These are phyloP conservation scores for Microdochium paspali DNA, from an alignment of 2,329 filamentous ascomycete genomes.

Conservation along the genomic window DNA sequence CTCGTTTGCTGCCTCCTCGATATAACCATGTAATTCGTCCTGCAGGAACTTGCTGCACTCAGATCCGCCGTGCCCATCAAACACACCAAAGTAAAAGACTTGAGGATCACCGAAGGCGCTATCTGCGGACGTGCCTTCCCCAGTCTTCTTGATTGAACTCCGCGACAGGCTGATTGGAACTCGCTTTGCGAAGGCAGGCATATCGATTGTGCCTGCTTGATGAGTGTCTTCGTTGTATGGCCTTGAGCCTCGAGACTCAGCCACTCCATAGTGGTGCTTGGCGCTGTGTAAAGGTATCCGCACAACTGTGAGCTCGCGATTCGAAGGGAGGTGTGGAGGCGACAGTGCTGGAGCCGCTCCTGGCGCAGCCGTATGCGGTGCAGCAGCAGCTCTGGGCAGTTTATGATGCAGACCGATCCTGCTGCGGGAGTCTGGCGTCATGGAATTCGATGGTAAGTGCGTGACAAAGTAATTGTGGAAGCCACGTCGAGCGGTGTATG, in stretches of 20 bases:
- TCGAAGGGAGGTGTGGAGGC: conserved; percentile 49
- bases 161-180: conserved; percentile 54
- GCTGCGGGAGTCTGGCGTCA: conserved; percentile 74
- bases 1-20: conserved; percentile 68
- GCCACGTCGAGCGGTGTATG: conserved; percentile 26
- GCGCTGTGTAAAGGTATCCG: conserved; percentile 88
- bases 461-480: conserved; percentile 99
- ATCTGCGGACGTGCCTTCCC: conserved; percentile 60
- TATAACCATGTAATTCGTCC: conserved; percentile 78
- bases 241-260: conserved; percentile 69
- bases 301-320: conserved; percentile 81
- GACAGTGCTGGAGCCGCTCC: conserved; percentile 47
- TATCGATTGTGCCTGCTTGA: conserved; percentile 86
- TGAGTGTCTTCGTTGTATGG: conserved; percentile 90
- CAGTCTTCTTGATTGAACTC: conserved; percentile 35
- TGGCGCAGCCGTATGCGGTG: conserved; percentile 55
- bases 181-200: conserved; percentile 85
- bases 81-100: conserved; percentile 94
- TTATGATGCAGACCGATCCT: conserved; percentile 65
- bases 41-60: conserved; percentile 83
- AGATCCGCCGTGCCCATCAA: conserved; percentile 87
- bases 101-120: conserved; percentile 83
- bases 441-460: conserved; percentile 83
- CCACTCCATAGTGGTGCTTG: conserved; percentile 90
- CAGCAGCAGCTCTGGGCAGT: conserved; percentile 75